Percentiles rank a stretch among this genome's conserved stretches.
Evolutionary conservation across 345 rosid species (phyloP).

Genomic region (Hirschfeldia incana): DNA sequence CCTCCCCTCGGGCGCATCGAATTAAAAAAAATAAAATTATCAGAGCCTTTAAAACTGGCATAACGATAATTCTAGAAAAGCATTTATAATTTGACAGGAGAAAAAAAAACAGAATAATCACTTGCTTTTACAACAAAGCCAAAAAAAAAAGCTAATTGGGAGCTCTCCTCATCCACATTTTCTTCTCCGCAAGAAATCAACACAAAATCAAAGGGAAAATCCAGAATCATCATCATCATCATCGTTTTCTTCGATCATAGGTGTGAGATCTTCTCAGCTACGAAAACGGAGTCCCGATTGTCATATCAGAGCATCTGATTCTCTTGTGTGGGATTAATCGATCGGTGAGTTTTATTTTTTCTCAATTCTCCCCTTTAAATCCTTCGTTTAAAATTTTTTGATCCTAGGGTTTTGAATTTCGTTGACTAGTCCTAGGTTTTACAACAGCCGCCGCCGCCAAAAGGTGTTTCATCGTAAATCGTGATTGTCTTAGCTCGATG

Average conservation of each 20-base stretch:
- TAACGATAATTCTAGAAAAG: not conserved
- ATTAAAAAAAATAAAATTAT: not conserved
- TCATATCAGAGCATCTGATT: constrained; percentile 20
- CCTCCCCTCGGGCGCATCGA: not conserved
- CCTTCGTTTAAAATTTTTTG: not conserved
- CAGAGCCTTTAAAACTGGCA: not conserved
- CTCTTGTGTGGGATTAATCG: not conserved
- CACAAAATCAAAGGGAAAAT: not conserved
- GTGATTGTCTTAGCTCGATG: constrained; percentile 42
- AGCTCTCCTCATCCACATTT: constrained; percentile 41
- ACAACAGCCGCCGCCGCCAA: not conserved
- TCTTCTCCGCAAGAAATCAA: constrained; percentile 13
- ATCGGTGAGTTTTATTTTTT: constrained; percentile 10
- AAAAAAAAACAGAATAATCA: constrained; percentile 19
- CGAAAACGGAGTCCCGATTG: not conserved
- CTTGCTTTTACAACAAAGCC: constrained; percentile 34
- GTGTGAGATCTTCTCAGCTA: not conserved
- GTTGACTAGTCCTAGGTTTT: not conserved
- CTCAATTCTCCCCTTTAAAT: not conserved
- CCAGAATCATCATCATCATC: constrained; percentile 14
- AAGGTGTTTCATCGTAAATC: not conserved
- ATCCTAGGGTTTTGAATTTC: constrained; percentile 15
- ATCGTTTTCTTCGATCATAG: not conserved
- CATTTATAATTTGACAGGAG: not conserved
- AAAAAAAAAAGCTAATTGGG: constrained; percentile 17